These are phyloP conservation scores for Miscanthus sacchariflorus DNA, from an alignment of 202 grass and related monocot species.

Conservation along the genomic window DNA sequence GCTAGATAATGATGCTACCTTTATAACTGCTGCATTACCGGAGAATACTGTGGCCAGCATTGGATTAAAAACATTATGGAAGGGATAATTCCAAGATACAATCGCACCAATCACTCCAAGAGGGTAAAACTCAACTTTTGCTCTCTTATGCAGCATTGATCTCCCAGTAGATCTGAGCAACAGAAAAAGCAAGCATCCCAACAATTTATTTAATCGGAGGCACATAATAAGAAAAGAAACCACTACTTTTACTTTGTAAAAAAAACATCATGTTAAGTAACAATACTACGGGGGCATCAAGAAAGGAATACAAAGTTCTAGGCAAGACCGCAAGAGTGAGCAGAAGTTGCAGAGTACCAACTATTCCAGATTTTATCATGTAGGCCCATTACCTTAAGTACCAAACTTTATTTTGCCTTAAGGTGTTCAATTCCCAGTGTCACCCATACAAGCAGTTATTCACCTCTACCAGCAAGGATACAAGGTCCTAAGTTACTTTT, in stretches of 20 bases:
- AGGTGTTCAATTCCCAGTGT: neutral
- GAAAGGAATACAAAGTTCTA: constrained; percentile 9
- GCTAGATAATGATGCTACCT: constrained; percentile 63
- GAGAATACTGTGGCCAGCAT: constrained; percentile 93
- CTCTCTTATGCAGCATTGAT: constrained; percentile 94
- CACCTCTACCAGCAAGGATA: neutral
- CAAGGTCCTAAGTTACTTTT: constrained; percentile 34
- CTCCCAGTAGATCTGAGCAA: constrained; percentile 72
- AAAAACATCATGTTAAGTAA: constrained; percentile 5
- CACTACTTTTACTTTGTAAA: neutral
- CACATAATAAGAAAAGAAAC: constrained; percentile 8
- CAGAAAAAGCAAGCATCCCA: constrained; percentile 41
- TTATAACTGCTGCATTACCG: constrained; percentile 99
- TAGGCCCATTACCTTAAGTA: neutral
- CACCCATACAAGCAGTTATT: neutral
- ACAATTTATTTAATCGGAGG: neutral
- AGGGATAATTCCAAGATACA: constrained; percentile 99
- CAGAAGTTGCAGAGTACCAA: constrained; percentile 14
- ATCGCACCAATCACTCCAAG: constrained; percentile 97
- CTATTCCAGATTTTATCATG: neutral
- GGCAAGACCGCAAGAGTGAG: constrained; percentile 10
- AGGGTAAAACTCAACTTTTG: constrained; percentile 97
- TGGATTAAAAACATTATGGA: constrained; percentile 97
- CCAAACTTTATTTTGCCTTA: constrained; percentile 7
- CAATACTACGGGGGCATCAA: neutral